Conservation (phyloP, 2,329 filamentous ascomycete genomes). For the Pseudogymnoascus sp. region DNA sequence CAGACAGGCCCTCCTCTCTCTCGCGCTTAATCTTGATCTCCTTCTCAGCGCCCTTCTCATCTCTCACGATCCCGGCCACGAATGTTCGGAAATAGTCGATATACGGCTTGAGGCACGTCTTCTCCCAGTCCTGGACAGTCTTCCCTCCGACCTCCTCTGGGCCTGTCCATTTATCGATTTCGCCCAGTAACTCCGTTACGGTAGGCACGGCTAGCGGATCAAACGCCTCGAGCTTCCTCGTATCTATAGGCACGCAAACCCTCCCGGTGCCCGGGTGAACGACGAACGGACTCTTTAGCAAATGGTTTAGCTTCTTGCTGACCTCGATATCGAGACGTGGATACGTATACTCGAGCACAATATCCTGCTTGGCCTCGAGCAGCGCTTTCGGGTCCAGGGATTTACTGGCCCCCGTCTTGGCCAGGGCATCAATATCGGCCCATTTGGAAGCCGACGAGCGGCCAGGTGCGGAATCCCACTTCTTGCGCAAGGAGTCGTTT, state of each 20-base stretch:
- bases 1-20: conserved; percentile 33
- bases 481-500: conserved; percentile 71
- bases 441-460: conserved; percentile 76
- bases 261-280: conserved; percentile 90
- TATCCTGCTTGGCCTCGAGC: conserved; percentile 86
- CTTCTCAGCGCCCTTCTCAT: conserved; percentile 49
- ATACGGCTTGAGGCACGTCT: conserved; percentile 89
- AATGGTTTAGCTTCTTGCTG: conserved; percentile 94
- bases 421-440: conserved; percentile 84
- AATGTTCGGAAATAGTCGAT: conserved; percentile 83
- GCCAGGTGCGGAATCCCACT: conserved; percentile 79
- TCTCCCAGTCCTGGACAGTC: conserved; percentile 79
- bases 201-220: conserved; percentile 86
- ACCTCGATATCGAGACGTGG: conserved; percentile 94
- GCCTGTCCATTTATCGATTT: conserved; percentile 75
- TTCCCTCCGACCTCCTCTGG: conserved; percentile 38
- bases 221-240: conserved; percentile 64
- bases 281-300: conserved; percentile 95
- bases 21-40: conserved; percentile 43
- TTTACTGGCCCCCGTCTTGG: conserved; percentile 65
- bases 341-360: conserved; percentile 96
- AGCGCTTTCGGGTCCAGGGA: conserved; percentile 66
- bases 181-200: conserved; percentile 67
- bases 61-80: conserved; percentile 69
- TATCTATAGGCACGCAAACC: conserved; percentile 92